Base-by-base conservation (phyloP, 192 early-diverging fungal genomes). In the Kappamyces sp. region DNA sequence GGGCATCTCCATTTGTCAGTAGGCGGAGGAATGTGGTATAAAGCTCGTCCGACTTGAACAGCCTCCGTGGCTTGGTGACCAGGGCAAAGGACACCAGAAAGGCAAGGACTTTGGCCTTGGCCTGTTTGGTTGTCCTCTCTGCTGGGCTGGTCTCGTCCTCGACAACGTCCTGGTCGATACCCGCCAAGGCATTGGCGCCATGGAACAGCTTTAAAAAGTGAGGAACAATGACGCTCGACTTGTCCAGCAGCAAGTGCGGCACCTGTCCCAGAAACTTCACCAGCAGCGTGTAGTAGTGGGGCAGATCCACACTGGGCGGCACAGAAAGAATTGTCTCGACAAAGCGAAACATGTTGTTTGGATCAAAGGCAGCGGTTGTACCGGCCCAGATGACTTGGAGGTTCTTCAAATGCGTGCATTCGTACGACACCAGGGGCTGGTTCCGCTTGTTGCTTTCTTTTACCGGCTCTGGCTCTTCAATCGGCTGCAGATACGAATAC, bases 1-100 rank as follows among this genome's bases (percentile, higher is more conserved):
- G 74, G 10, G 68, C 73, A 71, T 97, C 93, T 51, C 90, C 90
- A 7, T 86, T 88, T 2, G 84, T 71, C 38, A 99, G 77, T 33
- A 97, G 66, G 15, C 82, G 75, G 57, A 93, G 65, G 51, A 83
- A 91, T 13, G 81, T 63, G n/a, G 70, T 62, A 49, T 85, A 77
- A 10, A 94, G 55, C 33, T 76, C 66, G 10, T 65, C 47, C 9
- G 76, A 59, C 42, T 82, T 72, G 59, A 75, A 73, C 1, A 87
- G 62, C 32, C 65, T 66, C 49, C 72, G 65, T 3, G 87, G 86
- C 37, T 86, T 82, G 40, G 74, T 75, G 48, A 90, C 80, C 43
- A 86, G 84, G 10, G 87, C 63, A 31, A 93, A 83, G 0, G 88
- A 65, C 32, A 61, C 51, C 41, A 94, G 61, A 66, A 78, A 92